Evolutionary conservation across 495 filamentous ascomycete species (phyloP), one percentile per base, ranked within the genome.

Genomic region (Lophium mytilinum): DNA sequence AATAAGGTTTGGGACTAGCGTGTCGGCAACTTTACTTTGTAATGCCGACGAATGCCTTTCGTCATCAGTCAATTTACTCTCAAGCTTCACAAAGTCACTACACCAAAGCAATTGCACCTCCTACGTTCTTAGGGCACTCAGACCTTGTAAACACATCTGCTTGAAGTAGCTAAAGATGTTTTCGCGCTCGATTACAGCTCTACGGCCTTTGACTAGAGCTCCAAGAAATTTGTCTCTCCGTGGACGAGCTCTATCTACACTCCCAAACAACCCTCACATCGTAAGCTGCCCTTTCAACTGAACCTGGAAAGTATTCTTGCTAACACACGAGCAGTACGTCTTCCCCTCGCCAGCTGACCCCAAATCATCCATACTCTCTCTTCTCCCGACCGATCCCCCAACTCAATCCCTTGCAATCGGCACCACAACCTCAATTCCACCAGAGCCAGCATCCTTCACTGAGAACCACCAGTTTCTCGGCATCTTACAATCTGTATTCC

Each of bases 381-480:
- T 89, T 43, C 83, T 96, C 49, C 76, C 84, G n/a, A 85, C 84
- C 10, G 70, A 79, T 10, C 89, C 91, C 1, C 87, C 88, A 1
- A 85, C 75, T 18, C 69, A 77, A 6, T 67, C 77, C 37, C 74
- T 95, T 33, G 81, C 89, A 11, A 85, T 96, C 62, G 93, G 91
- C 56, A 82, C 81, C 18, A 83, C 88, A 0, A 80, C 82, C 21
- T 69, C 78, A 49, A 58, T 93, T 30, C 91, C 90, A 3, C 90
- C 90, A 14, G 88, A 86, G 0, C 83, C 90, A 9, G 74, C 81
- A 49, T 85, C 85, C 30, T 84, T 96, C 63, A 78, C 71, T 36
- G 85, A 87, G 63, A 98, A 96, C 69, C 82, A 75, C 4, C 70
- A 76, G 19, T 98, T 98, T 66, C 69, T 93, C 4, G 54, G 73